These are phyloP conservation scores for Hyphopichia buzzinii DNA, from an alignment of 1,139 yeast genomes.

Conservation along the genomic window DNA sequence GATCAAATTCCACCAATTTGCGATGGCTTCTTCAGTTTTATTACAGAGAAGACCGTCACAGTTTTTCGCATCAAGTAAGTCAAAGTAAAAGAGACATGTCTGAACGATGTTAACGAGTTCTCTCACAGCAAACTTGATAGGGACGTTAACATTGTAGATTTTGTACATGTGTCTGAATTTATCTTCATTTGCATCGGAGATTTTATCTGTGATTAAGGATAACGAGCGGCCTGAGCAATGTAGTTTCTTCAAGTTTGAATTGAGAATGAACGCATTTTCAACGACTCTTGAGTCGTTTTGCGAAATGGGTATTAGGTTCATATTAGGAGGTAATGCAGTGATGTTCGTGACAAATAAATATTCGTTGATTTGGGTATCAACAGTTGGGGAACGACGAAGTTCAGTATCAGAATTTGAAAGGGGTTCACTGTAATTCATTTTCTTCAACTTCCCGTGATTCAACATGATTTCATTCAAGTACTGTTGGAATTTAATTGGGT, in stretches of 20 bases:
- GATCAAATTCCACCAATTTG: conserved; percentile 78
- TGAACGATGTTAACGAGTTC: conserved; percentile 77
- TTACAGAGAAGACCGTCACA: conserved; percentile 86
- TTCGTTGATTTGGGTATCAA: conserved; percentile 15
- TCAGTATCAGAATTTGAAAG: conserved; percentile 6
- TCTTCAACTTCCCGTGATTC: conserved; percentile 51
- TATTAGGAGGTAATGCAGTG: conserved; percentile 72
- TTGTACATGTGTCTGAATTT: conserved; percentile 78
- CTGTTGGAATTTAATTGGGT: conserved; percentile 58
- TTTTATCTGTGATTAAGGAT: conserved; percentile 56
- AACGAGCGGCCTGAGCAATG: conserved; percentile 87
- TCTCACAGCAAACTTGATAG: conserved; percentile 64
- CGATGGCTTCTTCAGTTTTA: conserved; percentile 68
- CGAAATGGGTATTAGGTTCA: conserved; percentile 69
- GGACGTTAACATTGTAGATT: conserved; percentile 44
- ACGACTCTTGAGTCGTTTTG: conserved; percentile 56
- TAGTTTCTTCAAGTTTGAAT: conserved; percentile 71
- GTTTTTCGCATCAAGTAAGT: conserved; percentile 60
- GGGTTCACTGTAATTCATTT: conserved; percentile 31
- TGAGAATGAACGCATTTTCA: conserved; percentile 61
- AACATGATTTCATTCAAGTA: conserved; percentile 66
- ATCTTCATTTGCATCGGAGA: conserved; percentile 77
- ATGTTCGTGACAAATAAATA: conserved; percentile 77
- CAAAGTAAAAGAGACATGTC: conserved; percentile 74
- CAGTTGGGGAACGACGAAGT: not conserved